Evolutionary conservation across 805 yeast genomes (phyloP).

Genomic region (Candida silvatica): DNA sequence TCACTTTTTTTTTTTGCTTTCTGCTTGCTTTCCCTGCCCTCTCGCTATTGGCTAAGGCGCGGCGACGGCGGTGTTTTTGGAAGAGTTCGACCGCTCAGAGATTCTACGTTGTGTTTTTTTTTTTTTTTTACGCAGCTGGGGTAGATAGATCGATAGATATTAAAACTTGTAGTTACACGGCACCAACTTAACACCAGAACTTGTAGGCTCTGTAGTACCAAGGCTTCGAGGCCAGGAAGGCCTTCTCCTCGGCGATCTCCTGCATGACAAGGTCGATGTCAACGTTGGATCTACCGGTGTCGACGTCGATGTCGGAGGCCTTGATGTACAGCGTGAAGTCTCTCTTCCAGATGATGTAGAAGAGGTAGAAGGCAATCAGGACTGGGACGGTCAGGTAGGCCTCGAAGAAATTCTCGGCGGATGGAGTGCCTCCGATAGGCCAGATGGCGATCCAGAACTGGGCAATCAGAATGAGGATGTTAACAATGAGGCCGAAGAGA

Average conservation of each 20-base stretch:
- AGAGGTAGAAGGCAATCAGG: conserved; percentile 38
- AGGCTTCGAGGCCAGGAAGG: conserved; percentile 35
- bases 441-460: conserved; percentile 79
- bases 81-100: too few relatives aligned
- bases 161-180: too few relatives aligned
- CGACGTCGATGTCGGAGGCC: conserved; percentile 46
- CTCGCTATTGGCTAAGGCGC: too few relatives aligned
- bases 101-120: too few relatives aligned
- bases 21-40: too few relatives aligned
- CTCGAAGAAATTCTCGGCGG: conserved; percentile 54
- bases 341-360: conserved; percentile 29
- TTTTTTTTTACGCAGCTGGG: too few relatives aligned
- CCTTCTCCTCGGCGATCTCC: conserved; percentile 52
- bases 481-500: conserved; percentile 47
- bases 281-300: conserved; percentile 53
- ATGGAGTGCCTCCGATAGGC: conserved; percentile 49
- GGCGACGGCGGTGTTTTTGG: too few relatives aligned
- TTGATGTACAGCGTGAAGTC: conserved; percentile 36
- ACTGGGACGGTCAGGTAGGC: conserved; percentile 60
- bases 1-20: too few relatives aligned
- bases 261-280: conserved; percentile 49
- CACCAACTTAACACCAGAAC: conserved; percentile 41
- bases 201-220: conserved; percentile 40
- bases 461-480: conserved; percentile 54
- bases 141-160: too few relatives aligned